Conservation (phyloP, 1,284 basidiomycete species). For the Trichosporon sp. region DNA sequence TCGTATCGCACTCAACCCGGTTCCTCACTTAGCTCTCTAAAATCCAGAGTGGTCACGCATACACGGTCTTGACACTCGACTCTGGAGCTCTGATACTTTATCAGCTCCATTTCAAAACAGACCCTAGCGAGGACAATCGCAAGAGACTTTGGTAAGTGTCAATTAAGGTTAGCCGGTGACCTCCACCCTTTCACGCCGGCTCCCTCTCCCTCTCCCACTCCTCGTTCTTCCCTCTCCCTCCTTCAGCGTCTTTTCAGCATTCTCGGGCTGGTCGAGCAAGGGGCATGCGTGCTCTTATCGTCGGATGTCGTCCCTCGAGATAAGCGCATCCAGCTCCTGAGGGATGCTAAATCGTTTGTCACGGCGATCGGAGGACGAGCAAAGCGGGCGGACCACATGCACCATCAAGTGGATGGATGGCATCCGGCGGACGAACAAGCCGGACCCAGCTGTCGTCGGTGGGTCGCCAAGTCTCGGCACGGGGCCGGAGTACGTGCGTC, state of each 20-base stretch:
- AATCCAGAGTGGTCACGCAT: not conserved
- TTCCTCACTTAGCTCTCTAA: not conserved
- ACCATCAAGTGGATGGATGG: too few species aligned
- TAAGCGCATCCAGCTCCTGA: not conserved
- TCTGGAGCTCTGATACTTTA: not conserved
- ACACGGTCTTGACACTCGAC: not conserved
- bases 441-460: too few species aligned
- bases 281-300: not conserved
- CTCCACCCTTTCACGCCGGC: not conserved
- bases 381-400: too few species aligned
- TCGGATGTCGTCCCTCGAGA: not conserved
- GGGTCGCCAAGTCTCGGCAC: not conserved
- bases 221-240: not conserved
- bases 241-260: not conserved
- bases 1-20: not conserved
- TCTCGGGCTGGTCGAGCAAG: not conserved
- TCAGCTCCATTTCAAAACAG: not conserved
- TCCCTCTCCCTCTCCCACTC: not conserved
- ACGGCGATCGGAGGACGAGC: too few species aligned
- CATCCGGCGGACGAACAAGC: too few species aligned
- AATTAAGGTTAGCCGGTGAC: not conserved
- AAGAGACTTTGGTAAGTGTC: not conserved
- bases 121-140: not conserved
- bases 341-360: too few species aligned
- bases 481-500: not conserved